These are phyloP conservation scores for Escallonia herrerae DNA, from an alignment of 129 eudicot species.

Conservation along the genomic window DNA sequence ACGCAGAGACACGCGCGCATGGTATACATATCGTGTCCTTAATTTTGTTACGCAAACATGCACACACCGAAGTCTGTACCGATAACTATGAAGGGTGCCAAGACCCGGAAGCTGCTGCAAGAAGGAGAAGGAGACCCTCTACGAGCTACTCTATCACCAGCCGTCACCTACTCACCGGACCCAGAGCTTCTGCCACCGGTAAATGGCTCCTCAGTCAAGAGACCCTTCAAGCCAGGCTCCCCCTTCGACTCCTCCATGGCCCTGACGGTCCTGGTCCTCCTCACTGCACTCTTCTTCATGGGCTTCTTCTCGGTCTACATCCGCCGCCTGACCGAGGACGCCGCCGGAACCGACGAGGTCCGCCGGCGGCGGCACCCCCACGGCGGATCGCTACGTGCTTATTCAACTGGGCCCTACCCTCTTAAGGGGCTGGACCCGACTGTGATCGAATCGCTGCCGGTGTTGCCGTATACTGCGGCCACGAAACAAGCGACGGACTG, in stretches of 20 bases:
- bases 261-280: conserved; percentile 21
- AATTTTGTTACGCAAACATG: too few species aligned
- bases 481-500: conserved; percentile 13
- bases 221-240: background rate
- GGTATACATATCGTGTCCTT: too few species aligned
- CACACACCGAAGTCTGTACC: too few species aligned
- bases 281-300: conserved; percentile 28
- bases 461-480: conserved; percentile 7
- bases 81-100: too few species aligned
- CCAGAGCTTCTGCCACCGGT: background rate
- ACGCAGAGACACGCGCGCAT: too few species aligned
- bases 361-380: background rate
- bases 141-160: background rate
- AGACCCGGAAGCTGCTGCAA: background rate
- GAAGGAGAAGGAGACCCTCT: background rate
- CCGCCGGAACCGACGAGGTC: background rate
- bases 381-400: background rate
- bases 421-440: conserved; percentile 11
- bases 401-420: background rate
- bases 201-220: background rate
- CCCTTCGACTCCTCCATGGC: conserved; percentile 26
- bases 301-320: conserved; percentile 29
- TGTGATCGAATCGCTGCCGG: conserved; percentile 10
- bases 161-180: background rate
- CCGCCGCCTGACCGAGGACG: conserved; percentile 14